These are phyloP conservation scores for Parafenestella ontariensis DNA, from an alignment of 2,329 filamentous ascomycete genomes.

Conservation along the genomic window DNA sequence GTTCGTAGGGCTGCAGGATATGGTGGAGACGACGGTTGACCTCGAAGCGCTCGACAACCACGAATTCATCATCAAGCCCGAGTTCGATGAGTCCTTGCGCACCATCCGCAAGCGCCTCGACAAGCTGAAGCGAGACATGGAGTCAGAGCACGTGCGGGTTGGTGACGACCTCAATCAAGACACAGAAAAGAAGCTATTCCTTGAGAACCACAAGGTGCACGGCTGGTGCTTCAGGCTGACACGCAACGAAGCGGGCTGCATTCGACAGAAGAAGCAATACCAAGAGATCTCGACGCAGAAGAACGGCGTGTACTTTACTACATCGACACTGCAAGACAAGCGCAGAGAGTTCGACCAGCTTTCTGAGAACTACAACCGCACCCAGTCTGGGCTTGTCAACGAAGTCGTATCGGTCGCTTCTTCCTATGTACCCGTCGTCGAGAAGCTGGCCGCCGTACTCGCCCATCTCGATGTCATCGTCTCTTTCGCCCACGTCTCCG, in stretches of 20 bases:
- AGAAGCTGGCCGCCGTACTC: conserved; percentile 84
- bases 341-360: conserved; percentile 93
- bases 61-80: conserved; percentile 98
- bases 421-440: conserved; percentile 92
- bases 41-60: conserved; percentile 94
- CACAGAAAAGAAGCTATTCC: conserved; percentile 96
- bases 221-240: conserved; percentile 97
- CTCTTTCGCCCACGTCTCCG: conserved; percentile 88
- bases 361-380: conserved; percentile 92
- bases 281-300: conserved; percentile 98
- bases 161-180: conserved; percentile 87
- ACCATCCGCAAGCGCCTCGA: conserved; percentile 93
- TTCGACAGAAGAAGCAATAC: conserved; percentile 88
- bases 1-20: conserved; percentile 87
- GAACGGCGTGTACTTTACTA: conserved; percentile 98
- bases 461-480: conserved; percentile 96
- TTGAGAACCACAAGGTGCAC: conserved; percentile 94
- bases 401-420: conserved; percentile 94
- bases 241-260: conserved; percentile 86
- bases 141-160: conserved; percentile 77
- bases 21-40: conserved; percentile 98
- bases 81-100: conserved; percentile 88
- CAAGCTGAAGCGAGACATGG: conserved; percentile 81
- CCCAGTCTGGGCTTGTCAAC: conserved; percentile 85
- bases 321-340: conserved; percentile 76